Base-by-base conservation (phyloP, 768 basidiomycete genomes). In the Macrolepiota fuliginosa region DNA sequence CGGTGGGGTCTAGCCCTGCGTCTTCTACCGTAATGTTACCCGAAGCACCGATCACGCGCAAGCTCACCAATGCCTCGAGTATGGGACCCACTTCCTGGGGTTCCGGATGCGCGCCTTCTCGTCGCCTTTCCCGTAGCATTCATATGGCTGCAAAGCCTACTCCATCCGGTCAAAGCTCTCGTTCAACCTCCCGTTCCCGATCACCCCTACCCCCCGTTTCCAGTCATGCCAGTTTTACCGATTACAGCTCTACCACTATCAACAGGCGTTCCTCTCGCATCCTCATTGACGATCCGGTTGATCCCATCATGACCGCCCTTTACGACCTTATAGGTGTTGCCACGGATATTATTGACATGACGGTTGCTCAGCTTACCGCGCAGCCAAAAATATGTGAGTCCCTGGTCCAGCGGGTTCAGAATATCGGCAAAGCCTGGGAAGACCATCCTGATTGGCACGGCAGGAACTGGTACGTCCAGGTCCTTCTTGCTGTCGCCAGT, bases 401-500 rank as follows among this genome's bases (percentile, higher is more conserved):
- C 62, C 84, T 96, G 63, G 95, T 99, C 24, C 91, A 93, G 70
- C 84, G 92, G 56, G 90, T 98, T 0, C 95, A 97, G 74, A 82
- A 82, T 62, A 92, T 98, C 64, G 97, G 97, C 65, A 91, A 88
- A 71, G 90, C 90, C 5, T 98, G 97, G 97, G 96, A 98, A 66
- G 94, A 96, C 54, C 93, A 98, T 75, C 93, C 95, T 22, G 95
- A 98, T 72, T 98, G 96, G 92, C 94, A 95, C 67, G 96, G 97
- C 25, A 83, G 96, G 61, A 94, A 91, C 62, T 99, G 96, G 97
- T 98, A 98, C 75, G 95, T 98, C 56, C 95, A 96, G 71, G 89
- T 98, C 27, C 82, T 98, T 4, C 87, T 98, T 53, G 96, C 97
- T 22, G 89, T 98, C 52, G 97, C 97, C 35, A 94, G 93, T 69